These are phyloP conservation scores for Komagataella pseudopastoris DNA, from an alignment of 805 yeast species.

Conservation along the genomic window DNA sequence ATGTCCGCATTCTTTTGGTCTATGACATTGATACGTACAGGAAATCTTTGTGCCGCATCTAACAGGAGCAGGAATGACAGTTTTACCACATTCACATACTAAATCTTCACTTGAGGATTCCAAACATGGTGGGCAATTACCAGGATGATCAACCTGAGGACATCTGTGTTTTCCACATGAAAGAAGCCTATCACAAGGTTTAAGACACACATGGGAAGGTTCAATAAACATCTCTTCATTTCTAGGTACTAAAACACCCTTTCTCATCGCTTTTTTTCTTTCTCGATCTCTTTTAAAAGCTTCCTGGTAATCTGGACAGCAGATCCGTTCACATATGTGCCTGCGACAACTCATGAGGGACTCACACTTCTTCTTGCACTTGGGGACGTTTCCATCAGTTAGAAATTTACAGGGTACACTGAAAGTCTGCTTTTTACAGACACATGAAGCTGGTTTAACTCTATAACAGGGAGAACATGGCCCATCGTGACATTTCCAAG, in stretches of 20 bases:
- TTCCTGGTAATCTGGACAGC: slow-evolving; percentile 55
- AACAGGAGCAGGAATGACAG: slow-evolving; percentile 70
- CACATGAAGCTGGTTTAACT: slow-evolving; percentile 37
- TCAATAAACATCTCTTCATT: slow-evolving; percentile 50
- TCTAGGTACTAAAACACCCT: slow-evolving; percentile 16
- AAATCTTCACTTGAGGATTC: slow-evolving; percentile 73
- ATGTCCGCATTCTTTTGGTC: slow-evolving; percentile 57
- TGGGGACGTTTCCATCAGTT: slow-evolving; percentile 38
- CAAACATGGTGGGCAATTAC: slow-evolving; percentile 68
- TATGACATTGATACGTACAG: slow-evolving; percentile 53
- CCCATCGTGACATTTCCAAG: slow-evolving; percentile 64
- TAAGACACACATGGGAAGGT: slow-evolving; percentile 60
- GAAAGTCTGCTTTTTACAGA: slow-evolving; percentile 45
- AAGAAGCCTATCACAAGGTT: slow-evolving; percentile 46
- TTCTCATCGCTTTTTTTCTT: slow-evolving; percentile 33
- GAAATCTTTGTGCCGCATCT: slow-evolving; percentile 67
- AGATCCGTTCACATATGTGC: slow-evolving; percentile 55
- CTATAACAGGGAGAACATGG: slow-evolving; percentile 56
- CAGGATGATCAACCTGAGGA: slow-evolving; percentile 60
- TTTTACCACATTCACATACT: slow-evolving; percentile 69
- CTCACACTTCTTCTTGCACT: slow-evolving; percentile 59
- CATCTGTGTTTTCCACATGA: slow-evolving; percentile 60
- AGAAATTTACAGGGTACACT: slow-evolving; percentile 50
- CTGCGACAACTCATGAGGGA: slow-evolving; percentile 68
- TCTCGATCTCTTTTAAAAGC: slow-evolving; percentile 47